Conservation (phyloP, 2,329 filamentous ascomycete genomes). For the Alternaria rosae region DNA sequence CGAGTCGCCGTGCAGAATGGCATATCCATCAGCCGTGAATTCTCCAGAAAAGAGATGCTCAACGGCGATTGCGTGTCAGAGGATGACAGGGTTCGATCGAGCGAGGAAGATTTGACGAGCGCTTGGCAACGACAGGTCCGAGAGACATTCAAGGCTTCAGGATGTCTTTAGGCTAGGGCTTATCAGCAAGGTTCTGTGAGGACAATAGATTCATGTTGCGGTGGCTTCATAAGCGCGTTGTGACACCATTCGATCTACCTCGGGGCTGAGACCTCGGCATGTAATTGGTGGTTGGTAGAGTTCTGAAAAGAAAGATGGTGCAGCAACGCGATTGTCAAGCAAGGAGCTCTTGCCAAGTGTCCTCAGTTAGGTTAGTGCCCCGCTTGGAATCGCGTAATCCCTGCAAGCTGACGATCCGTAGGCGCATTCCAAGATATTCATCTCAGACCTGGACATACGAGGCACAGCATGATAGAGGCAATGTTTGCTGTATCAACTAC, state of each 20-base stretch:
- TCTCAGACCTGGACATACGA: neutral
- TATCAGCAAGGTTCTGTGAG: neutral
- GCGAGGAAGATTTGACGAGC: neutral
- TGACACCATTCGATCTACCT: neutral
- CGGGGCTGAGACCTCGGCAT: neutral
- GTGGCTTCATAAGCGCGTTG: neutral
- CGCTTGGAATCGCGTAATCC: neutral
- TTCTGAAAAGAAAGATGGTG: neutral
- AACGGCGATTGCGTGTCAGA: neutral
- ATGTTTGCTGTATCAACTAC: neutral
- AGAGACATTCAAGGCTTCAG: neutral
- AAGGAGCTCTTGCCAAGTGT: neutral
- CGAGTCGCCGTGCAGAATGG: neutral
- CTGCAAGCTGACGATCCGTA: neutral
- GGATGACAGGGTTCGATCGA: neutral
- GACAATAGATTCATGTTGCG: neutral
- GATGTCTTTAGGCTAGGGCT: constrained; percentile 1
- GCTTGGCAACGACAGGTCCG: constrained; percentile 8
- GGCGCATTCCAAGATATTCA: neutral
- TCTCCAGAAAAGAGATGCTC: constrained; percentile 1
- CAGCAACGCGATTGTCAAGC: neutral
- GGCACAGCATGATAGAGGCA: neutral
- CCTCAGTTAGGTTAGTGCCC: neutral
- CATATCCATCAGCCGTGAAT: neutral
- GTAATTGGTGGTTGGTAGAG: neutral